Base-by-base conservation (phyloP, 1,284 basidiomycete genomes). In the Anthracocystis walkeri region DNA sequence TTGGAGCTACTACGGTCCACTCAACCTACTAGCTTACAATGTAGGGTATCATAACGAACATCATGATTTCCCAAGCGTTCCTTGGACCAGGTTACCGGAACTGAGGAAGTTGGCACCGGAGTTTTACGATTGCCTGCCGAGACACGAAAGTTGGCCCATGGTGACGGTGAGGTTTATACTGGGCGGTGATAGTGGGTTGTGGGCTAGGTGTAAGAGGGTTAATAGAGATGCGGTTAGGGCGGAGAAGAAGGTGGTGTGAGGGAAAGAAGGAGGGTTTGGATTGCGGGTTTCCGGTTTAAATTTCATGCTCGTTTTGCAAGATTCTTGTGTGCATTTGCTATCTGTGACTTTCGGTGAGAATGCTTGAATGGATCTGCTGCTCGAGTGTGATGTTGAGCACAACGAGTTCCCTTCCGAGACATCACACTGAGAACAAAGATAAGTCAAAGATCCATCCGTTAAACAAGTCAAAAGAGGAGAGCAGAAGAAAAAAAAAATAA, bases 31-130 rank as follows among this genome's bases (percentile, higher is more conserved):
- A 16, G 92, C 93, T n/a, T 99, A 97, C 86, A 99, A 99, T 79
- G 95, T 97, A 63, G 96, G 96, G 48, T 98, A 97, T 85, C 96
- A 98, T 86, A 97, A 98, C 86, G 96, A 99, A 85, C 96, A 99
- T 86, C 96, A 99, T 87, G 96, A 99, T 86, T 99, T 99, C 87
- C 95, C 96, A 8, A 94, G 93, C 2, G 88, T 99, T 1, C 90
- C 97, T 0, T 99, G 96, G 96, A 97, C 94, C 10, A 90, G 92
- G n/a, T 89, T 99, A 0, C 94, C 95, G 0, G 89, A 90, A 10
- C 89, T 99, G 18, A 90, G 91, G 27, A 88, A 88, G 5, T 88
- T 97, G 57, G 95, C 95, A 1, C 92, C 92, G 7, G 96, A 99
- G 85, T 97, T 93, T 85, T 99, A 99, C 87, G 92, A 95, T 79